phyloP scores from a whole-genome alignment of 768 basidiomycete genomes.

The Leccinellum rugosiceps region DNA sequence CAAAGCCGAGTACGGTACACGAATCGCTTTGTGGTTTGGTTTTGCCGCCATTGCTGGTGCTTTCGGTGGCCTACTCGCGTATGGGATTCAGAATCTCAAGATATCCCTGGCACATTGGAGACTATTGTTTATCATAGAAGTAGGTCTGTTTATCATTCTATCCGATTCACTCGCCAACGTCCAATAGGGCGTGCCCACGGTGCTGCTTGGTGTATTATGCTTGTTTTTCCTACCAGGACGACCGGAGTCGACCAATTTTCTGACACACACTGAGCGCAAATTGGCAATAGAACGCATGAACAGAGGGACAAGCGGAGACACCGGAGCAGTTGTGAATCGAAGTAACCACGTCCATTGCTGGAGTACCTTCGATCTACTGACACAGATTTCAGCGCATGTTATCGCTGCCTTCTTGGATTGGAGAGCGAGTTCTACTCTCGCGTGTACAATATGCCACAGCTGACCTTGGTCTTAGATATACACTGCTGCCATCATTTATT shows the following conservation, averaged over 20 bases:
- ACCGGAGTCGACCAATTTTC: slow-evolving; percentile 33
- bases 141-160: neutral
- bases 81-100: slow-evolving; percentile 44
- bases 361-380: neutral
- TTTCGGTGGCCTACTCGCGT: slow-evolving; percentile 55
- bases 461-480: slow-evolving; percentile 34
- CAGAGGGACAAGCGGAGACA: slow-evolving; percentile 42
- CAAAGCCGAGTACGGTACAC: slow-evolving; percentile 43
- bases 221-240: slow-evolving; percentile 30
- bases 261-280: slow-evolving; percentile 33
- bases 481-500: slow-evolving; percentile 45
- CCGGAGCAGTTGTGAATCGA: slow-evolving; percentile 40
- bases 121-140: slow-evolving; percentile 30
- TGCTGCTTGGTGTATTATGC: slow-evolving; percentile 27
- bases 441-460: neutral
- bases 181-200: slow-evolving; percentile 54
- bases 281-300: slow-evolving; percentile 35
- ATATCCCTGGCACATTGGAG: slow-evolving; percentile 42
- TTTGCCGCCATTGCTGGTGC: slow-evolving; percentile 58
- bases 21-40: slow-evolving; percentile 50
- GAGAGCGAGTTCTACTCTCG: slow-evolving; percentile 28
- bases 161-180: neutral
- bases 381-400: slow-evolving; percentile 35
- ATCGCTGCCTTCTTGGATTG: slow-evolving; percentile 45
- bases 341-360: slow-evolving; percentile 19